Evolutionary conservation across 495 filamentous ascomycete genomes (phyloP).

Genomic region (Chaetomium cochliodes): DNA sequence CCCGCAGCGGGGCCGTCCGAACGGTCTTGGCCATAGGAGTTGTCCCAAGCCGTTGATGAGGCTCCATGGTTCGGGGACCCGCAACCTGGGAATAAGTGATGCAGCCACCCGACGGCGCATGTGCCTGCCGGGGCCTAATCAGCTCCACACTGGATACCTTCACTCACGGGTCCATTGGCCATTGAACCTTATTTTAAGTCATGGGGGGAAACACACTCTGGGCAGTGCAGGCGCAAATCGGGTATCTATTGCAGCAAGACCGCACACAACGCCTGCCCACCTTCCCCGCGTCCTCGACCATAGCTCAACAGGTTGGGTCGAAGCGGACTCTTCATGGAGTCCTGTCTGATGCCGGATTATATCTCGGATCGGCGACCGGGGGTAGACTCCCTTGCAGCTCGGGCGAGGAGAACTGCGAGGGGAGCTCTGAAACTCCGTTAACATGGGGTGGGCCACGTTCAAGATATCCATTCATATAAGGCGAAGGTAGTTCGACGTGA

Average conservation of each 20-base stretch:
- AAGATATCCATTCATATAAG: slow-evolving; percentile 27
- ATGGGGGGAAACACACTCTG: not conserved
- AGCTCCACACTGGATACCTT: not conserved
- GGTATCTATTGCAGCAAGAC: slow-evolving; percentile 13
- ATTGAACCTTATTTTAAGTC: not conserved
- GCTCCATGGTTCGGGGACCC: not conserved
- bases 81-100: not conserved
- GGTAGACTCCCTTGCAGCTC: slow-evolving; percentile 20
- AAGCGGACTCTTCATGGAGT: slow-evolving; percentile 1
- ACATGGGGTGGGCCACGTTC: not conserved
- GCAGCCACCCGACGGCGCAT: not conserved
- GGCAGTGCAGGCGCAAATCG: slow-evolving; percentile 7
- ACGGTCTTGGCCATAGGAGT: slow-evolving; percentile 8
- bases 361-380: slow-evolving; percentile 27
- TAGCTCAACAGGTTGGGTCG: not conserved
- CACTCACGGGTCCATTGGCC: not conserved
- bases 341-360: slow-evolving; percentile 23
- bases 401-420: slow-evolving; percentile 30
- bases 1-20: slow-evolving; percentile 15
- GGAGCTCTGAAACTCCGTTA: slow-evolving; percentile 26
- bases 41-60: not conserved
- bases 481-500: slow-evolving; percentile 34
- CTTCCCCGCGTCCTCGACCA: not conserved
- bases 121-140: not conserved
- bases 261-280: slow-evolving; percentile 1